phyloP scores from a whole-genome alignment of 2,329 filamentous ascomycete species.

The Ceratocystiopsis minuta region DNA sequence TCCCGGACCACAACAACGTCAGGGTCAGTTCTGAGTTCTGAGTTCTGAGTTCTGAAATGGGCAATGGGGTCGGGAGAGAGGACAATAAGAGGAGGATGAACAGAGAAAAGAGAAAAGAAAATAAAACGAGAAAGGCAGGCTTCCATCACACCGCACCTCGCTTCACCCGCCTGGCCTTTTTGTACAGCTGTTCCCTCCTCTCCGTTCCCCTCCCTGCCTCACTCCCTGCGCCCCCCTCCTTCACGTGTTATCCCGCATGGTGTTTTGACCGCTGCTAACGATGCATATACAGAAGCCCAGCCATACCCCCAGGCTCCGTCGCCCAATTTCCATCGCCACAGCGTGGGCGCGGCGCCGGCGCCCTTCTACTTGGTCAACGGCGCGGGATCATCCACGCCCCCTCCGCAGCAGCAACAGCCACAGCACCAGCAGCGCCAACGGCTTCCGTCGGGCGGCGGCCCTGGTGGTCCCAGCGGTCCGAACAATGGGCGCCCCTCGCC shows the following conservation, averaged over 20 bases:
- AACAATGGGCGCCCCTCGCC: constrained; percentile 29
- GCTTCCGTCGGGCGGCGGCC: constrained; percentile 24
- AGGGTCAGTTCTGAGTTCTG: constrained; percentile 7
- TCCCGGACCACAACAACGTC: constrained; percentile 28
- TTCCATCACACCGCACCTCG: no score
- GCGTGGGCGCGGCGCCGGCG: constrained; percentile 35
- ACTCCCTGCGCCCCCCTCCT: neutral
- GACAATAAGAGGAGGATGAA: neutral
- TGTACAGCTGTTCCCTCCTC: neutral
- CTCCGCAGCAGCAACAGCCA: constrained; percentile 2
- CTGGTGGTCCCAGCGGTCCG: constrained; percentile 10
- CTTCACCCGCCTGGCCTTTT: neutral
- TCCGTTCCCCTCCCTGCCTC: neutral
- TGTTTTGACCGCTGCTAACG: neutral
- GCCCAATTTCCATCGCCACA: constrained; percentile 36
- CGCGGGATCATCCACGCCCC: constrained; percentile 25
- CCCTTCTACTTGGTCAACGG: constrained; percentile 50
- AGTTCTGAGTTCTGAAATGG: no score
- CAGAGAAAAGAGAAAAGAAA: neutral
- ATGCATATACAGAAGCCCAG: neutral
- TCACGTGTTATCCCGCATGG: no score
- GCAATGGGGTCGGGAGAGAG: neutral
- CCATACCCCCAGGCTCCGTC: constrained; percentile 31
- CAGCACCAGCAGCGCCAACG: constrained; percentile 1
- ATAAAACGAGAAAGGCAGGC: neutral